Evolutionary conservation across 2,329 filamentous ascomycete species (phyloP), one percentile per base, ranked within the genome.

Genomic region (Alternaria sp.): DNA sequence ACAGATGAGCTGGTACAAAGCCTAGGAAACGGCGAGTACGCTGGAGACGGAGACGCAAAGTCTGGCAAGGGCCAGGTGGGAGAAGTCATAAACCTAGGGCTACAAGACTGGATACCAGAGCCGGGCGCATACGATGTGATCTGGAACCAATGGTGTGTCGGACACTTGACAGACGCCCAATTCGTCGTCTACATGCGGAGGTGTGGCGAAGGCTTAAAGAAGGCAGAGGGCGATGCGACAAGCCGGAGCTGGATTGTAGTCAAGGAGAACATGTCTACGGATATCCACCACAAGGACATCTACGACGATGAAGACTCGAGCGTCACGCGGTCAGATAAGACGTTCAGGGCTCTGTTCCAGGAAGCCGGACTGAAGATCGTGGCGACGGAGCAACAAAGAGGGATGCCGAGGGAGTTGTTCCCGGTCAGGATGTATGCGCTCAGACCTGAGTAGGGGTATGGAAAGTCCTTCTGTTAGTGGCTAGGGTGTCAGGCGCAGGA

Each of bases 71-170:
- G 83, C 1, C 86, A 85, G 45, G 78, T 88, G 1, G 91, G 91
- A 2, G 81, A 85, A 21, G 85, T 97, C 18, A 90, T 88, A 80
- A 93, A 91, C 68, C 81, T 90, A 2, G 92, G 93, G 0, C 82
- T 97, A 1, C 90, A 97, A 78, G 85, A 87, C 26, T 96, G 92
- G 92, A 83, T 85, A 0, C 74, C 79, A 7, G 72, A 75, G 20
- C 23, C 58, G 6, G 73, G 71, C 9, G 77, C 81, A 53, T 97
- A 97, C 79, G 91, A 94, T 76, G 79, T 97, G 49, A 89, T 97
- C 64, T 97, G 93, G 92, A 90, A 88, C 56, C 94, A 97, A 79
- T 97, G 94, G 94, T 97, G 94, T 79, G 80, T 95, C 8, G 91
- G 92, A 23, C 91, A 97, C 78, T 82, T 97, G 58, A 93, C 87